Base-by-base conservation (phyloP, 768 basidiomycete genomes). In the Tylopilus sp. region DNA sequence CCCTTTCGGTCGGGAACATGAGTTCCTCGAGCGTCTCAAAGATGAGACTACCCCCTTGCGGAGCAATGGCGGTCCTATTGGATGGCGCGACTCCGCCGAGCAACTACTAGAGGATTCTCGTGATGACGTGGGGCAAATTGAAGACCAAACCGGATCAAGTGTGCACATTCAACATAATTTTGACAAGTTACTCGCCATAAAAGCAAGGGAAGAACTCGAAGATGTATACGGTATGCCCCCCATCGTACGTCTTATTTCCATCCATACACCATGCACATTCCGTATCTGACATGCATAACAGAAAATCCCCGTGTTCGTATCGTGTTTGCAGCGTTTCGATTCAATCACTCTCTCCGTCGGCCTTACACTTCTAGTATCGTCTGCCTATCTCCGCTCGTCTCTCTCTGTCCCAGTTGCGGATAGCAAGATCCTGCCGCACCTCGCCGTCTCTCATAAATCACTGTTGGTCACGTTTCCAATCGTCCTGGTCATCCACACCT, bases 291-390 rank as follows among this genome's bases (percentile, higher is more conserved):
- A 31, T 17, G 51, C 40, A 18, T 17, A 8, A 20, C 60, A 88
- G 88, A 76, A 76, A 55, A 88, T 93, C 26, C 90, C 90, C 1
- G 82, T 88, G 3, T 87, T 91, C 63, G 77, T 93, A 18, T 80
- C 84, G 8, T 86, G 83, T 61, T 73, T 93, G 47, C 86, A 90
- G 63, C 80, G 89, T 48, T 69, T 90, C 53, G 88, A 89, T 65
- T 78, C 84, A 5, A 77, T 91, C 53, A 65, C 91, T 7, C 77
- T 88, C 48, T 80, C 86, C 12, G 63, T 91, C 17, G 88, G 88
- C 9, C 72, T 83, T 42, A 82, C 76, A 35, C 68, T 69, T 25
- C 61, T 69, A 26, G 56, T 87, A 35, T 77, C 83, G 11, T 76
- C 80, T 23, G 76, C 80, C 22, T 86, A 85, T 62, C 78, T 87